Conservation (phyloP, 1,284 basidiomycete species). For the Amylostereum chailletii region DNA sequence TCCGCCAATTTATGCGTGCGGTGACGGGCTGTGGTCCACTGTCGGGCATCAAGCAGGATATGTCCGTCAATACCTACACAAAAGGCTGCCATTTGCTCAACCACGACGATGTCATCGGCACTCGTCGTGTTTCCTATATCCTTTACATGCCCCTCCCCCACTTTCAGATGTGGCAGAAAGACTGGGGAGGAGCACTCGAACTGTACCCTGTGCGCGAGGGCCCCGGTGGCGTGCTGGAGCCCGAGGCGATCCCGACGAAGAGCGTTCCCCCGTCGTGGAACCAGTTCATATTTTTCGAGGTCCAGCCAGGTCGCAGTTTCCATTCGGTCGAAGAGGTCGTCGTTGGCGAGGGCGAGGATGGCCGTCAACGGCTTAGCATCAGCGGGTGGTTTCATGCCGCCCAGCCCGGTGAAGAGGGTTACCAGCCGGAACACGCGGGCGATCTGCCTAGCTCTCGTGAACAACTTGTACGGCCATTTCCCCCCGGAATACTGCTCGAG, state of each 20-base stretch:
- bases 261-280: constrained; percentile 84
- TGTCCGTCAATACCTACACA: constrained; percentile 91
- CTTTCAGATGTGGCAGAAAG: constrained; percentile 58
- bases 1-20: constrained; percentile 77
- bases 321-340: constrained; percentile 97
- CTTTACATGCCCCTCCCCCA: constrained; percentile 91
- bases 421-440: constrained; percentile 38
- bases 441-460: constrained; percentile 66
- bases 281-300: constrained; percentile 94
- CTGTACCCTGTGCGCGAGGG: constrained; percentile 70
- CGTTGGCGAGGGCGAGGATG: constrained; percentile 63
- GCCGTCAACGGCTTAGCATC: constrained; percentile 74
- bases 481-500: not conserved
- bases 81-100: constrained; percentile 90
- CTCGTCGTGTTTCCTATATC: constrained; percentile 93
- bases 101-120: constrained; percentile 97
- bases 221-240: constrained; percentile 48
- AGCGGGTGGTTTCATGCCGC: constrained; percentile 97
- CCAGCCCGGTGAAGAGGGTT: constrained; percentile 86
- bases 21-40: constrained; percentile 94
- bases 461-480: constrained; percentile 59
- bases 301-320: constrained; percentile 87
- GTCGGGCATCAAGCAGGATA: constrained; percentile 90
- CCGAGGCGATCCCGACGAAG: constrained; percentile 52
- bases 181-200: constrained; percentile 93